A percentile compares a stretch with the other conserved stretches of the same genome.
Evolutionary conservation across 176 grass and related monocot genomes (phyloP).

Genomic region (Aegilops sharonensis): DNA sequence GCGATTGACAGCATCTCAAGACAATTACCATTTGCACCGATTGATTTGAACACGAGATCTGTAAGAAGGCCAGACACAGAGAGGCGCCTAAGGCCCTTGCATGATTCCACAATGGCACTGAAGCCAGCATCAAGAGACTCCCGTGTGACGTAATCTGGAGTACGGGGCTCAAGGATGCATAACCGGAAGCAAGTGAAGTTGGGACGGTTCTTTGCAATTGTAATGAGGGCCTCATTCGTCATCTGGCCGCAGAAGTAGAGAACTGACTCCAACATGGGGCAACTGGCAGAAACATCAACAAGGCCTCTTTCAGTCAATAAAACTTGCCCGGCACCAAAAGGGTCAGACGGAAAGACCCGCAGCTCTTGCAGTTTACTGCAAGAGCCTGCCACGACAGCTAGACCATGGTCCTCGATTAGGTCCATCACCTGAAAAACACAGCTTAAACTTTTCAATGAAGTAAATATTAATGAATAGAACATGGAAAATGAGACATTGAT

Average conservation of each 20-base stretch:
- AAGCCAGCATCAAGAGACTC: conserved; percentile 70
- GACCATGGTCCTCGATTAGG: conserved; percentile 59
- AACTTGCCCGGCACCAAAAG: conserved; percentile 33
- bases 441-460: neutral
- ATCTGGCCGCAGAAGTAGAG: conserved; percentile 67
- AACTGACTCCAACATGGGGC: conserved; percentile 63
- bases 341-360: conserved; percentile 66
- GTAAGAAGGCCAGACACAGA: conserved; percentile 70
- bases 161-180: conserved; percentile 60
- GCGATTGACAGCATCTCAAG: conserved; percentile 78
- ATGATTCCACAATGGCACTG: conserved; percentile 66
- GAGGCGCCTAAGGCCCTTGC: conserved; percentile 58
- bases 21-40: conserved; percentile 54
- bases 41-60: conserved; percentile 62
- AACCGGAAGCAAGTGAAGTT: conserved; percentile 67
- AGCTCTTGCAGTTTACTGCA: conserved; percentile 72
- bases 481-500: neutral
- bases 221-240: conserved; percentile 65
- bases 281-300: conserved; percentile 56
- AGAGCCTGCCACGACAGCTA: conserved; percentile 57
- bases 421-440: conserved; percentile 62
- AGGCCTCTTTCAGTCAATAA: conserved; percentile 71
- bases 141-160: conserved; percentile 53
- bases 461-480: neutral
- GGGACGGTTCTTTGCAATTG: conserved; percentile 59